Base-by-base conservation (phyloP, 2,329 filamentous ascomycete genomes). In the Nigrospora oryzae region DNA sequence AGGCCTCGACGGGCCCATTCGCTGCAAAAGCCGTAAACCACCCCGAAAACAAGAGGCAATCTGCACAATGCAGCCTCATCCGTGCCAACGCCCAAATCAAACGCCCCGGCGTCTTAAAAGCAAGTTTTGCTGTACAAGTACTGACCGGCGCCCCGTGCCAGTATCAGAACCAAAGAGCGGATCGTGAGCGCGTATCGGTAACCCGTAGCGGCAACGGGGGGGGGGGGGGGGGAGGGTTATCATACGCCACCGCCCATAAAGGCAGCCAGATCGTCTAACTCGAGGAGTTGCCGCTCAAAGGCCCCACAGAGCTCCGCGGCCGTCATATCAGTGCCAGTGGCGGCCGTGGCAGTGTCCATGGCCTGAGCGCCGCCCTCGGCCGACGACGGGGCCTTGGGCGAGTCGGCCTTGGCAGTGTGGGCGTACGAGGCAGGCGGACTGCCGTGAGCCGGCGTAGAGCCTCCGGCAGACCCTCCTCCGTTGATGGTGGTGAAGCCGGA, bases 201-300 rank as follows among this genome's bases (percentile, higher is more conserved):
- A 31, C 14, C 23, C 23, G 23, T 10, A 28, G 39, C 31, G 23
- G 32, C 39, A 19, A 41, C 39, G 15, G 30, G 41, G 42, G n/a
- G n/a, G n/a, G n/a, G n/a, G n/a, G n/a, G n/a, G n/a, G n/a, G n/a
- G n/a, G n/a, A n/a, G n/a, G 36, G 33, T n/a, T 23, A 38, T 53
- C 47, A 81, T 49, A 81, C 77, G 48, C 77, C 77, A 16, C 77
- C 77, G 16, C 77, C 77, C 77, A 81, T 81, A 44, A 81, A 80
- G 3, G 77, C 77, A 31, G 77, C 77, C 11, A 81, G 68, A 53
- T 81, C 77, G 49, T 81, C 77, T 7, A 81, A 64, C 56, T 81
- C 77, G 11, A 81, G 64, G 1, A 81, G 66, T 58, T 81, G 77
- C 31, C 75, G 66, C 63, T 81, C 77, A 53, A 81, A 81, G 0